A percentile compares a stretch with the other conserved stretches of the same genome.
Evolutionary conservation across 1,139 yeast genomes (phyloP).

Genomic region (Candida glucosophila): DNA sequence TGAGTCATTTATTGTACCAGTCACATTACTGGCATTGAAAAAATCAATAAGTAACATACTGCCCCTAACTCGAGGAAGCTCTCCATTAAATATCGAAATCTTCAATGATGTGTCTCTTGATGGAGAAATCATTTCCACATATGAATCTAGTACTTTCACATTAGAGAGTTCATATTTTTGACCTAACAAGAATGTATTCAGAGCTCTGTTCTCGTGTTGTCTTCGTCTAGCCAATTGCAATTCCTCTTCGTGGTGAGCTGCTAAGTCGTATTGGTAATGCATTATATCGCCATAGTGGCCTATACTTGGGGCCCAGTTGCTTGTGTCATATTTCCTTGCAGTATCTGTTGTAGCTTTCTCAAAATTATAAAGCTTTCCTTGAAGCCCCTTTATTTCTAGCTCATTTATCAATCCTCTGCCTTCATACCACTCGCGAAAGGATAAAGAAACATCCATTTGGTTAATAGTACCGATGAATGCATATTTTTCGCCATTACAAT

Average conservation of each 20-base stretch:
- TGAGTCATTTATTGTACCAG: slow-evolving; percentile 67
- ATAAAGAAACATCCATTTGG: slow-evolving; percentile 48
- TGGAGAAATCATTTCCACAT: slow-evolving; percentile 33
- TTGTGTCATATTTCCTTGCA: slow-evolving; percentile 1
- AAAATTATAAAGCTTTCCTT: slow-evolving; percentile 33
- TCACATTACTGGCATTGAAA: slow-evolving; percentile 59
- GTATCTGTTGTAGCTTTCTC: neutral
- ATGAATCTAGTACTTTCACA: slow-evolving; percentile 49
- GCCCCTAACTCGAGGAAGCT: slow-evolving; percentile 51
- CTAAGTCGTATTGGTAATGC: slow-evolving; percentile 26
- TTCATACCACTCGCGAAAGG: slow-evolving; percentile 62
- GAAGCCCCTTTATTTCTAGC: slow-evolving; percentile 53
- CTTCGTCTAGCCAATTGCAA: slow-evolving; percentile 4
- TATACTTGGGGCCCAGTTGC: slow-evolving; percentile 1
- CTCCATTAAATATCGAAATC: slow-evolving; percentile 56
- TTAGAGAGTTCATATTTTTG: slow-evolving; percentile 37
- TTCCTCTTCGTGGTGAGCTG: slow-evolving; percentile 17
- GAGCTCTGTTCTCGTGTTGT: neutral
- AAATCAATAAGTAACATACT: slow-evolving; percentile 54
- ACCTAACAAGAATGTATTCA: neutral
- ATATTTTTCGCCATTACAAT: slow-evolving; percentile 6
- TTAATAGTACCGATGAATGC: slow-evolving; percentile 37
- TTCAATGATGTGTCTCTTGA: slow-evolving; percentile 30
- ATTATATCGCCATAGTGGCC: slow-evolving; percentile 16
- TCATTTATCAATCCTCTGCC: slow-evolving; percentile 61